Evolutionary conservation across 345 rosid genomes (phyloP), one percentile per base, ranked within the genome.

Genomic region (Salix viminalis): DNA sequence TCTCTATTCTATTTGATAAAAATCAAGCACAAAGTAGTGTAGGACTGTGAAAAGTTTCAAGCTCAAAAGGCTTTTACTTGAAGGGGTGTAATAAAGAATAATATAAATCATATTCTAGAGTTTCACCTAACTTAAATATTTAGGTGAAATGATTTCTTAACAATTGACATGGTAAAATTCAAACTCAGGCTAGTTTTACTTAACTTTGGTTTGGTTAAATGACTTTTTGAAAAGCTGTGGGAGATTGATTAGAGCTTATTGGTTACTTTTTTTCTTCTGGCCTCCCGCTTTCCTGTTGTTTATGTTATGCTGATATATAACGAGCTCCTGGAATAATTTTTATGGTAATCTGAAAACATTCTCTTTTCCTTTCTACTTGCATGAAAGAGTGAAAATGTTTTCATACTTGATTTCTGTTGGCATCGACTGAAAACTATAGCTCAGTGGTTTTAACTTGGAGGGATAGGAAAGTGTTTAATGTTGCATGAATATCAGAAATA

Each of bases 171-270:
- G 41, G 83, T 36, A 71, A 76, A 61, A 80, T 82, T 67, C 11
- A 42, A 65, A 28, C 79, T 16, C 42, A 11, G 64, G 65, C 52
- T 67, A 28, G 74, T 79, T 42, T 54, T 73, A 21, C 50, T 76
- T 74, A 73, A 12, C 21, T 69, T 83, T 67, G 60, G 10, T 30
- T 16, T 44, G 16, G 65, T 52, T 36, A 52, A 56, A 50, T 69
- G 74, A 46, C 85, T 83, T 79, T 81, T 69, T 68, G 41, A 75
- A 83, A 85, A 82, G 85, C 76, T 34, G 34, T 58, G 50, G 32
- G 67, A 76, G 79, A 76, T 73, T 78, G 71, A 79, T 76, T 42
- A 36, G 65, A 70, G 79, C 39, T 70, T 21, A 44, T 65, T 75
- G 74, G 69, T 12, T 37, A 13, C 85, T 48, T 66, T 76, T 34